Conservation (phyloP, 805 yeast species). For the Debaryomyces prosopidis region DNA sequence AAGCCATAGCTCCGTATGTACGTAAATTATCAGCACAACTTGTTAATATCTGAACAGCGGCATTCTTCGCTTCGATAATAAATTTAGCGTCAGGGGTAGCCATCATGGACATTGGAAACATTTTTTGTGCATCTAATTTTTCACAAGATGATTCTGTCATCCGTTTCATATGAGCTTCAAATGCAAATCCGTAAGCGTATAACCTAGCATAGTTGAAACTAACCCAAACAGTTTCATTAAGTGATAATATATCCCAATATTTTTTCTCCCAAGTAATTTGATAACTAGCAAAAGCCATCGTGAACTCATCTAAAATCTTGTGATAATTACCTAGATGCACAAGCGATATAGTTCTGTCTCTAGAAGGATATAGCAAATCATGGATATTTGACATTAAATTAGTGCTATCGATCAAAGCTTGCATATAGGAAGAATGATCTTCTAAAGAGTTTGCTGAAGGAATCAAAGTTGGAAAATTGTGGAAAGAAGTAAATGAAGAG, state of each 20-base stretch:
- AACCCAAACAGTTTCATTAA: slow-evolving; percentile 3
- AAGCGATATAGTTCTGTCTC: slow-evolving; percentile 4
- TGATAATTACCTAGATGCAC: slow-evolving; percentile 3
- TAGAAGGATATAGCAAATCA: slow-evolving; percentile 4
- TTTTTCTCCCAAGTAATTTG: slow-evolving; percentile 3
- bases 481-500: slow-evolving; percentile 3
- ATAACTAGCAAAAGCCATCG: slow-evolving; percentile 4
- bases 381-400: slow-evolving; percentile 4
- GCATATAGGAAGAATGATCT: slow-evolving; percentile 3
- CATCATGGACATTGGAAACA: slow-evolving; percentile 4
- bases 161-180: slow-evolving; percentile 4
- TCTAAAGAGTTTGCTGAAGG: slow-evolving; percentile 2
- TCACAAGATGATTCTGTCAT: slow-evolving; percentile 5
- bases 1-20: slow-evolving; percentile 4
- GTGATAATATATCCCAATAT: slow-evolving; percentile 4
- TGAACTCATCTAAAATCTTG: slow-evolving; percentile 3
- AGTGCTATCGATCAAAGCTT: slow-evolving; percentile 3
- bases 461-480: slow-evolving; percentile 1
- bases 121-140: slow-evolving; percentile 2
- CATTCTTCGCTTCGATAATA: slow-evolving; percentile 3
- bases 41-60: slow-evolving; percentile 2
- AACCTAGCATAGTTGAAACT: slow-evolving; percentile 3
- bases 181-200: slow-evolving; percentile 3
- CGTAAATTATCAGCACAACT: slow-evolving; percentile 5
- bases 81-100: slow-evolving; percentile 4